A percentile compares a stretch with the other conserved stretches of the same genome.
phyloP scores from a whole-genome alignment of 768 basidiomycete species.

The Paxillus ammoniavirescens region DNA sequence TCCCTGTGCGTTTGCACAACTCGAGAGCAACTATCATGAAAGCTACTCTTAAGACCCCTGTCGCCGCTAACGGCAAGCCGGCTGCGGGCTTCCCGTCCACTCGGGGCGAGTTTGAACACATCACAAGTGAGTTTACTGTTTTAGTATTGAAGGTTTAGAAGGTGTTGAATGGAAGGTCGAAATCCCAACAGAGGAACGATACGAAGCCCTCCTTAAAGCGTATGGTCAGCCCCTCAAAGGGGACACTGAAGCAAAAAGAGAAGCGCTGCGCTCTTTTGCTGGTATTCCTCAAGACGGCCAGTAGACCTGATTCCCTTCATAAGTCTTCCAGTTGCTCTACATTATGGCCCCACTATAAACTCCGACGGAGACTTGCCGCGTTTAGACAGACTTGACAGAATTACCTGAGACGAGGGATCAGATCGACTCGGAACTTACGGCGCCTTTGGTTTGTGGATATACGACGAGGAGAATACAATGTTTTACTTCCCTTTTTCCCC shows the following conservation, averaged over 20 bases:
- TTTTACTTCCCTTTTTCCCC: no score
- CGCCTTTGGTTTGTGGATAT: neutral
- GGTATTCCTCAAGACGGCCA: constrained; percentile 32
- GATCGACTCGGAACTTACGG: neutral
- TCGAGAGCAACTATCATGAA: constrained; percentile 33
- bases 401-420: neutral
- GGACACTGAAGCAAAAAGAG: constrained; percentile 39
- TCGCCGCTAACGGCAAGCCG: constrained; percentile 34
- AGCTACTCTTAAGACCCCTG: constrained; percentile 28
- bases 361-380: neutral
- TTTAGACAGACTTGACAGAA: neutral
- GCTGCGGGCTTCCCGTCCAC: constrained; percentile 36
- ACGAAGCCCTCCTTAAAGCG: constrained; percentile 35
- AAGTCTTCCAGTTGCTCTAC: no score
- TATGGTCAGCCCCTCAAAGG: constrained; percentile 36
- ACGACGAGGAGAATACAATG: neutral
- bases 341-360: neutral
- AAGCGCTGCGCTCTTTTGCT: constrained; percentile 36
- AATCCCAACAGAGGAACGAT: constrained; percentile 36
- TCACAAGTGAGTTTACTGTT: constrained; percentile 34
- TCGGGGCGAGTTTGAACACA: constrained; percentile 44
- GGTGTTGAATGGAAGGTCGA: neutral
- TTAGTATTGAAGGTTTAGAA: neutral
- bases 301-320: neutral
- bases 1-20: constrained; percentile 38